Conservation (phyloP, 2,329 filamentous ascomycete species). For the Leptographium radiaticola region DNA sequence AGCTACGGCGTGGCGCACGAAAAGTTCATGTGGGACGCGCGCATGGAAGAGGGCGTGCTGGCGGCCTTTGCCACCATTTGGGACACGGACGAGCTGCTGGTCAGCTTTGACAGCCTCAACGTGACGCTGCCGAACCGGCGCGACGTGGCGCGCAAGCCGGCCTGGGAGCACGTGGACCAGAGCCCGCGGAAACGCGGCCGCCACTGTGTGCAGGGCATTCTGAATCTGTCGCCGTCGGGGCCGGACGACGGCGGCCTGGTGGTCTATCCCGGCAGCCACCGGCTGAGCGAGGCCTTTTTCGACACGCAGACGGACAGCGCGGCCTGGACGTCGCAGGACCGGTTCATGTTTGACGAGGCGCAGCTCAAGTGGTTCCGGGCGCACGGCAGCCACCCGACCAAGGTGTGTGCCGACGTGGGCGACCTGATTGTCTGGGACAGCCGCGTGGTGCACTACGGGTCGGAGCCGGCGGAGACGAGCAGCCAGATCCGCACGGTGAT, state of each 20-base stretch:
- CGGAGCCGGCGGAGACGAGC: conserved; percentile 15
- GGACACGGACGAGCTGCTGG: conserved; percentile 22
- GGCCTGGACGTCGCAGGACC: conserved; percentile 1
- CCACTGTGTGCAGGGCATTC: conserved; percentile 19
- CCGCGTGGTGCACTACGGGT: conserved; percentile 23
- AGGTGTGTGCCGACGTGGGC: conserved; percentile 7
- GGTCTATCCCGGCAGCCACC: conserved; percentile 18
- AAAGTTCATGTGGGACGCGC: conserved; percentile 25
- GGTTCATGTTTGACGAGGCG: neutral
- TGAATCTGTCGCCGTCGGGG: conserved; percentile 19
- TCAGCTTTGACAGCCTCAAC: conserved; percentile 24
- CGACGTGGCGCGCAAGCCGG: conserved; percentile 7
- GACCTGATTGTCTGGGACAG: conserved; percentile 22
- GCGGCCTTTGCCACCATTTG: conserved; percentile 24
- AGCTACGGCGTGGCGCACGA: conserved; percentile 22
- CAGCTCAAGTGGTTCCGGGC: conserved; percentile 3
- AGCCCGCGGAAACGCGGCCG: conserved; percentile 13
- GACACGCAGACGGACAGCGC: conserved; percentile 3
- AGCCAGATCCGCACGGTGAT: conserved; percentile 18
- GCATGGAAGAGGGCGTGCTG: conserved; percentile 23
- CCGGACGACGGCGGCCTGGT: conserved; percentile 25
- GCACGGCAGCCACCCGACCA: neutral
- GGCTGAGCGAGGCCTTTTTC: conserved; percentile 1
- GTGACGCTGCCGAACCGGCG: conserved; percentile 21
- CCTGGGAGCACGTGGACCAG: conserved; percentile 26